phyloP scores from a whole-genome alignment of 192 early-diverging fungal species.

The Thamnidium elegans region DNA sequence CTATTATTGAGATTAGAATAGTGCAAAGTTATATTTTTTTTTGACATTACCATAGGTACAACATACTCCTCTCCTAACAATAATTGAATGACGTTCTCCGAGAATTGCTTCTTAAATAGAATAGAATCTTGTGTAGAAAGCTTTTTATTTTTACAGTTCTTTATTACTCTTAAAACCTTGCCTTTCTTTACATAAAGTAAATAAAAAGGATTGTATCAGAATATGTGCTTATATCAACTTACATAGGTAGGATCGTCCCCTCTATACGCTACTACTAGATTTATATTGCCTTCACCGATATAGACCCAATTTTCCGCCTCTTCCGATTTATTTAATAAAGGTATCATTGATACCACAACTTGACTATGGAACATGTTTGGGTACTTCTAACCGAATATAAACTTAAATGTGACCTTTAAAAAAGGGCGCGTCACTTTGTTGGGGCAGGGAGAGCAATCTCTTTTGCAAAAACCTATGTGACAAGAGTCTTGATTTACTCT shows the following conservation, averaged over 20 bases:
- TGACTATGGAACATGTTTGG: background rate
- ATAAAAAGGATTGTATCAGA: no score
- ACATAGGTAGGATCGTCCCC: conserved; percentile 26
- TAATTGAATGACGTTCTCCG: conserved; percentile 2
- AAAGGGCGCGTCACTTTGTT: conserved; percentile 36
- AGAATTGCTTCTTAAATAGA: background rate
- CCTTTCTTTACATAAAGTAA: conserved; percentile 6
- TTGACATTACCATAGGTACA: conserved; percentile 7
- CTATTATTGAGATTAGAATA: conserved; percentile 2
- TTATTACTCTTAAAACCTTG: conserved; percentile 13
- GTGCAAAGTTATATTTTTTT: no score
- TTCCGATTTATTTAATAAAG: conserved; percentile 4
- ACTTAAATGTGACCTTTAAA: conserved; percentile 15
- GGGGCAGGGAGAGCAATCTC: background rate
- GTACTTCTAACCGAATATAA: background rate
- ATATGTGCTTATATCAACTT: background rate
- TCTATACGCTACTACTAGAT: conserved; percentile 52
- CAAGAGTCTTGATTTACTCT: conserved; percentile 27
- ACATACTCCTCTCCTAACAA: conserved; percentile 9
- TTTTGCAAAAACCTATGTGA: conserved; percentile 15
- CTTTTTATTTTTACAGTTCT: background rate
- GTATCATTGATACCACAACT: conserved; percentile 25
- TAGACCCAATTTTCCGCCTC: conserved; percentile 55
- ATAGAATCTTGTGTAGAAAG: no score
- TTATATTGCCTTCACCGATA: conserved; percentile 64